Percentiles rank a stretch among this genome's conserved stretches.
Evolutionary conservation across 2,329 filamentous ascomycete genomes (phyloP).

Genomic region (Cercospora citrullina): DNA sequence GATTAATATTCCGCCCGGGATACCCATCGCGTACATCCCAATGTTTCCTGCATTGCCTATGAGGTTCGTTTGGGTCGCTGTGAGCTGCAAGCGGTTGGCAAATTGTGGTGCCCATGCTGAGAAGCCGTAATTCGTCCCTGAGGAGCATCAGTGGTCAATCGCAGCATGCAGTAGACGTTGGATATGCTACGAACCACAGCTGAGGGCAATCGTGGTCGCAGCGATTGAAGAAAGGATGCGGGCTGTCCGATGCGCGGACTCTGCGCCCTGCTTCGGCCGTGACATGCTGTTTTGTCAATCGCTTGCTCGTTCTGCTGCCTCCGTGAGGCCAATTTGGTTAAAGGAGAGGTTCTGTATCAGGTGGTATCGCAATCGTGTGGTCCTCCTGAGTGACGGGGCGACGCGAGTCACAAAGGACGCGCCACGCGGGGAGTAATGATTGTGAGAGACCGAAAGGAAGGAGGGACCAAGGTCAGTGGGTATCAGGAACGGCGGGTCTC

Average conservation of each 20-base stretch:
- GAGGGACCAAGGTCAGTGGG: not conserved
- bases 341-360: not conserved
- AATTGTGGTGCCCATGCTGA: slow-evolving; percentile 98
- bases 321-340: not conserved
- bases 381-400: not conserved
- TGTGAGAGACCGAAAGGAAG: not conserved
- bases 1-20: slow-evolving; percentile 84
- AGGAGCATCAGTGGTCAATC: slow-evolving; percentile 64
- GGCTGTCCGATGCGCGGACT: slow-evolving; percentile 58
- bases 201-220: slow-evolving; percentile 79
- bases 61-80: slow-evolving; percentile 89
- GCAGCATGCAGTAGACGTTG: slow-evolving; percentile 46
- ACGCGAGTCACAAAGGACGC: not conserved
- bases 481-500: not conserved
- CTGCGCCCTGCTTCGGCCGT: slow-evolving; percentile 30
- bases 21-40: slow-evolving; percentile 89
- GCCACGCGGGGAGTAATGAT: not conserved
- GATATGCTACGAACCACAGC: slow-evolving; percentile 73
- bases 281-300: not conserved
- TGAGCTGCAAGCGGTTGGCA: slow-evolving; percentile 78
- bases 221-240: slow-evolving; percentile 82
- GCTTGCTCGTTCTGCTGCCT: too few species aligned
- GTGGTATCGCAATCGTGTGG: not conserved
- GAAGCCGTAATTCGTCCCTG: slow-evolving; percentile 83
- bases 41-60: slow-evolving; percentile 79